These are phyloP conservation scores for Xylaria polymorpha DNA, from an alignment of 2,329 filamentous ascomycete genomes.

Conservation along the genomic window DNA sequence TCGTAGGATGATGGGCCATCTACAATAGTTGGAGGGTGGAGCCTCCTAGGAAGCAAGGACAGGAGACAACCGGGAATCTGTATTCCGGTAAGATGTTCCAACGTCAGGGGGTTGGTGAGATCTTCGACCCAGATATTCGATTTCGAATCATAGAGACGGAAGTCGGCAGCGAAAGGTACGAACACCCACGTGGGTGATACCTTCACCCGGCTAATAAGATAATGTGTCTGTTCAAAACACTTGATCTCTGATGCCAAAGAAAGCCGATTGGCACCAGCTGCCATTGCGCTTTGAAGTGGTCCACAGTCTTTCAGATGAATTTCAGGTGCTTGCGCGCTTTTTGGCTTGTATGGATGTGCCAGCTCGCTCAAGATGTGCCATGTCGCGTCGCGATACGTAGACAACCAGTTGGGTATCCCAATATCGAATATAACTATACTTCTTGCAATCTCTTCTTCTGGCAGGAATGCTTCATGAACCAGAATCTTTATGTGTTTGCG, in stretches of 20 bases:
- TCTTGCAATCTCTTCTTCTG: conserved; percentile 49
- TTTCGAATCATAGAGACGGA: conserved; percentile 48
- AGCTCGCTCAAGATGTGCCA: conserved; percentile 59
- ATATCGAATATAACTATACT: conserved; percentile 66
- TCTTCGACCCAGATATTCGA: conserved; percentile 45
- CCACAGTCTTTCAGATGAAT: conserved; percentile 42
- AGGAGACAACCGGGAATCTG: conserved; percentile 38
- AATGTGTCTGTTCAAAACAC: conserved; percentile 50
- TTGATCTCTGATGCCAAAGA: conserved; percentile 50
- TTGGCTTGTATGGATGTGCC: conserved; percentile 45
- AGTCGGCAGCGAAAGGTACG: conserved; percentile 47
- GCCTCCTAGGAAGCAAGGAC: conserved; percentile 29
- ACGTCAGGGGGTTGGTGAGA: conserved; percentile 41
- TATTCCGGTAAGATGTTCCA: conserved; percentile 47
- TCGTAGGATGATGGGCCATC: conserved; percentile 64
- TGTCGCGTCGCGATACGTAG: conserved; percentile 63
- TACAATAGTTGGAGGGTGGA: conserved; percentile 49
- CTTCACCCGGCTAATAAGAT: conserved; percentile 47
- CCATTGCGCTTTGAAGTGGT: conserved; percentile 35
- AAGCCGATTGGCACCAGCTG: conserved; percentile 26
- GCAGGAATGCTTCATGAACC: conserved; percentile 63
- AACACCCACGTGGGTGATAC: conserved; percentile 43
- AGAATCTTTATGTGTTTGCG: conserved; percentile 57
- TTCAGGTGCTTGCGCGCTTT: conserved; percentile 17
- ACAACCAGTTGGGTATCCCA: conserved; percentile 56